A percentile compares a stretch with the other conserved stretches of the same genome.
phyloP scores from a whole-genome alignment of 176 grass and related monocot genomes.

The Oryza nivara region DNA sequence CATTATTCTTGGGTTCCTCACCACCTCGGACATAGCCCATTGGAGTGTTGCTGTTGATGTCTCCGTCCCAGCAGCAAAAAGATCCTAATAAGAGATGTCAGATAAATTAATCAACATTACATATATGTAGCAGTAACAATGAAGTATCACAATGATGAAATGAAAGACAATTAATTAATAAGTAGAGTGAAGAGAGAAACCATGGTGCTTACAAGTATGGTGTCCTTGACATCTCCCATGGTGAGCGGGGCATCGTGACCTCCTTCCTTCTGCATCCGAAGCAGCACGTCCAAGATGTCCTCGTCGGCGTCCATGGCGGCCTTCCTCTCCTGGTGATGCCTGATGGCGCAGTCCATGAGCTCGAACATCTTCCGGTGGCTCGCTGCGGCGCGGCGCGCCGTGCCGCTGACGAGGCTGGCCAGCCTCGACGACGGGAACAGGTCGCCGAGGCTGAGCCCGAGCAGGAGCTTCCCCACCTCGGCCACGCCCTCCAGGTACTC shows the following conservation, averaged over 20 bases:
- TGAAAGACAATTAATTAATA: too few species aligned
- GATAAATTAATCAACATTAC: not conserved
- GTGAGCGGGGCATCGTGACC: not conserved
- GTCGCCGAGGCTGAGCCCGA: slow-evolving; percentile 2
- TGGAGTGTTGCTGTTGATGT: slow-evolving; percentile 34
- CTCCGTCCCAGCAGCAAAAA: slow-evolving; percentile 50
- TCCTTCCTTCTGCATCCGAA: slow-evolving; percentile 17
- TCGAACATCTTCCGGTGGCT: not conserved
- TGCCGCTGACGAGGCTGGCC: not conserved
- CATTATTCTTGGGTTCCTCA: slow-evolving; percentile 18
- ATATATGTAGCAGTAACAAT: too few species aligned
- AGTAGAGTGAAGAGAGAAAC: too few species aligned
- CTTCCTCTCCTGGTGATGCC: slow-evolving; percentile 6
- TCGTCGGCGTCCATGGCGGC: not conserved
- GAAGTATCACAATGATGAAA: too few species aligned
- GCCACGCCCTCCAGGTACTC: not conserved
- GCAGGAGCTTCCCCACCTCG: not conserved
- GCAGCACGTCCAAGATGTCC: slow-evolving; percentile 26
- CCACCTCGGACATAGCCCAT: slow-evolving; percentile 53
- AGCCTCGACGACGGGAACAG: slow-evolving; percentile 28
- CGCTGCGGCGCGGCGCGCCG: not conserved
- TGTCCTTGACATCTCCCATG: slow-evolving; percentile 15
- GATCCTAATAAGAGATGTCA: slow-evolving; percentile 19
- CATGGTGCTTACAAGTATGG: too few species aligned
- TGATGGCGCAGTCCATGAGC: not conserved